These are phyloP conservation scores for Populus simonii DNA, from an alignment of 345 rosid species.

Conservation along the genomic window DNA sequence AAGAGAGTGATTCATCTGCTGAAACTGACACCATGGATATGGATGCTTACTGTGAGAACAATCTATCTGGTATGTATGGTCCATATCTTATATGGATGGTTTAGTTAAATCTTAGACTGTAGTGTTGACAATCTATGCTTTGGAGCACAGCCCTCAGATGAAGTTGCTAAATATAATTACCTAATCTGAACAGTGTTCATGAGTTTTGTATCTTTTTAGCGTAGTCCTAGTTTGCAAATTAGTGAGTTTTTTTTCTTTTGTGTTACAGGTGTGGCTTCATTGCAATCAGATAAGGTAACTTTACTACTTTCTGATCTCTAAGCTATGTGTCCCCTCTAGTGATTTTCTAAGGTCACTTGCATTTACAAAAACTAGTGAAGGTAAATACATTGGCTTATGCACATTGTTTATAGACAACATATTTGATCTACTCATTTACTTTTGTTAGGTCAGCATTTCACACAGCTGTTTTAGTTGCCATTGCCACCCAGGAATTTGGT, in stretches of 20 bases:
- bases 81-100: background rate
- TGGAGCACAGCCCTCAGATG: background rate
- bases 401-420: background rate
- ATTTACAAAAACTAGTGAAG: background rate
- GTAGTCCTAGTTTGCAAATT: background rate
- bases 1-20: slow-evolving; percentile 55
- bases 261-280: slow-evolving; percentile 53
- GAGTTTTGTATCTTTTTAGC: background rate
- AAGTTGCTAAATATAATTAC: background rate
- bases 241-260: slow-evolving; percentile 21
- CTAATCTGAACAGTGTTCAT: background rate
- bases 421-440: background rate
- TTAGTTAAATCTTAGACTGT: background rate
- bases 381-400: background rate
- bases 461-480: background rate
- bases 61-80: slow-evolving; percentile 41
- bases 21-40: slow-evolving; percentile 73
- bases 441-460: background rate
- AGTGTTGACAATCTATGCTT: background rate
- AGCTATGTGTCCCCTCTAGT: background rate
- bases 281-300: slow-evolving; percentile 52
- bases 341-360: background rate
- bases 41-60: slow-evolving; percentile 43
- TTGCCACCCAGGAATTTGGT: background rate
- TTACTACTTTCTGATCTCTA: background rate